Base-by-base conservation (phyloP, 352 stramenopile genomes). In the Phytophthora brassicae region DNA sequence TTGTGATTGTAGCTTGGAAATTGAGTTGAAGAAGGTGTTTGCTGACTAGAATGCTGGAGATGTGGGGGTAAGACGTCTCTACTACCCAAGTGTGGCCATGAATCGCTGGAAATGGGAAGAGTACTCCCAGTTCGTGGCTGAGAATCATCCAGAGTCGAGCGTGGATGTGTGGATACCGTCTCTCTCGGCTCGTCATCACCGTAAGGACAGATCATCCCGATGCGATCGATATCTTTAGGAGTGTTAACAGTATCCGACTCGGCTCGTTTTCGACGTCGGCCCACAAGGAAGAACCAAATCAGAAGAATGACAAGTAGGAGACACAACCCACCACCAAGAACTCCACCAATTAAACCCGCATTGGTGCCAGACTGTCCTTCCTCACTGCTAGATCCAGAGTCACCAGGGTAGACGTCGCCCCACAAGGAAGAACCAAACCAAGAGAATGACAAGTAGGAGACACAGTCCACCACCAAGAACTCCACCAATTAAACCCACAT, bases 281-380 rank as follows among this genome's bases (percentile, higher is more conserved):
- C 23, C 3, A 29, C 38, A 22, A 70, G 13, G n/a, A 66, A 56
- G 4, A 66, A 17, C 2, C 28, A 49, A 13, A 70, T 23, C 2
- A 70, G 28, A 20, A 70, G 38, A 28, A 33, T 20, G n/a, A 66
- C 14, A 6, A 70, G 44, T n/a, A 70, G 38, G 6, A 70, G 44
- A 44, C 42, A 24, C 4, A 70, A 23, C 22, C 41, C 50, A 6
- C 63, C 63, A 14, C 63, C 63, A 4, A 66, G 33, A 42, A 44
- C 31, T 47, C 56, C 56, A 26, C 63, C 56, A 6, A 70, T 38
- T 14, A 70, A 23, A 43, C 50, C 50, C 3, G 45, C 22, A 19
- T 55, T 66, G n/a, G 22, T 57, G 11, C 50, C 50, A 12, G 23
- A 50, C 22, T 44, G 13, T 7, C 48, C 38, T 13, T 11, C 12